Percentiles rank a stretch among this genome's conserved stretches.
Conservation (phyloP, 2,329 filamentous ascomycete genomes). For the Talaromyces amestolkiae region DNA sequence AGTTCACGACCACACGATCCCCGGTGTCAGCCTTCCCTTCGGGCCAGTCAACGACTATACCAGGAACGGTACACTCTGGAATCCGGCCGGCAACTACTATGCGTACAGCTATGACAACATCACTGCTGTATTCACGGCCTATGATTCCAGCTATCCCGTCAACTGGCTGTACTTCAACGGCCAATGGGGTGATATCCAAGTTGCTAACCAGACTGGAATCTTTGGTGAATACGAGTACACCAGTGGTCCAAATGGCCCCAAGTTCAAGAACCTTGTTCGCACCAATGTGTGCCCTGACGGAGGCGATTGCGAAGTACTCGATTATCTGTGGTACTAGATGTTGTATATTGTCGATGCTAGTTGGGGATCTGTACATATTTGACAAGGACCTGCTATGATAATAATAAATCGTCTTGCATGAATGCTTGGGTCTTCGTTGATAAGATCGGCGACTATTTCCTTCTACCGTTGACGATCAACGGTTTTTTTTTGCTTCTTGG, state of each 20-base stretch:
- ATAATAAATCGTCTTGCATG: background rate
- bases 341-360: background rate
- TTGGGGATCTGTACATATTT: background rate
- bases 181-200: constrained; percentile 62
- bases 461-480: background rate
- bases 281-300: constrained; percentile 53
- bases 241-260: constrained; percentile 60
- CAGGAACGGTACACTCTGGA: constrained; percentile 58
- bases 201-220: constrained; percentile 47
- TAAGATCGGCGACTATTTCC: background rate
- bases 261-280: constrained; percentile 58
- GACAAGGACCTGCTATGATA: background rate
- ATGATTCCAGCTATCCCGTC: constrained; percentile 47
- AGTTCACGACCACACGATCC: constrained; percentile 62
- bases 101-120: constrained; percentile 53
- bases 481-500: background rate
- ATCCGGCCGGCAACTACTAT: constrained; percentile 57
- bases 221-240: constrained; percentile 57
- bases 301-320: constrained; percentile 5
- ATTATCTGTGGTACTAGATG: constrained; percentile 5
- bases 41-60: constrained; percentile 57
- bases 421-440: background rate
- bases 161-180: constrained; percentile 58
- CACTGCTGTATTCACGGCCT: constrained; percentile 46
- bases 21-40: constrained; percentile 56